Base-by-base conservation (phyloP, 306 rosid genomes). In the Phaseolus lunatus region DNA sequence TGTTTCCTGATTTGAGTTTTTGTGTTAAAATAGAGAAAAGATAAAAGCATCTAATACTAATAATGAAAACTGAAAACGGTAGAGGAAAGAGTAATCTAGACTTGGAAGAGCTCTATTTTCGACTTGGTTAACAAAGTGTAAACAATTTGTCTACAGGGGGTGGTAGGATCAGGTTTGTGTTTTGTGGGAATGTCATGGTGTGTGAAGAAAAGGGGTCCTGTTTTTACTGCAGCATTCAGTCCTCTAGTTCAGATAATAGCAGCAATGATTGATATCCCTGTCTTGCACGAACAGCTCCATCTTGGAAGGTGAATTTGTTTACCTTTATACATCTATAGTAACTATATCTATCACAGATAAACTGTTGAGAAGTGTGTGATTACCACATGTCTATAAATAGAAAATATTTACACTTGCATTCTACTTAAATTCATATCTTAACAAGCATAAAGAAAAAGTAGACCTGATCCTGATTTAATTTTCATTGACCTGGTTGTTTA, bases 111-210 rank as follows among this genome's bases (percentile, higher is more conserved):
- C 18, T 49, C 64, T 7, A 31, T 33, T 79, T 23, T 19, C 27
- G 70, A 19, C 19, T 67, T 41, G 0, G 63, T 20, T 80, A 80
- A 54, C 39, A 72, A 57, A 74, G 75, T 70, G 22, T 8, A 70
- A 31, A 43, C 18, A 57, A 49, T 78, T 73, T 72, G 69, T 29
- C 53, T 77, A 43, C 81, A 94, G 97, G 98, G 97, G n/a, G 84
- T 94, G 80, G 69, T 94, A 11, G 97, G 94, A 50, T 94, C 97
- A 1, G 98, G 98, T 13, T 81, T 94, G 70, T 89, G 97, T 76
- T 82, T 72, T 47, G 97, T 94, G 75, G 97, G 94, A 9, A 90
- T 94, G 97, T 89, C 98, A 73, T 94, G 98, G 98, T 92, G 97
- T 78, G 97, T 94, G 9, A 92, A 90, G 81, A 92, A 94, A 79